Percentiles rank a stretch among this genome's conserved stretches.
These are phyloP conservation scores for Penicillium longicatenatum DNA, from an alignment of 495 filamentous ascomycete genomes.

Conservation along the genomic window DNA sequence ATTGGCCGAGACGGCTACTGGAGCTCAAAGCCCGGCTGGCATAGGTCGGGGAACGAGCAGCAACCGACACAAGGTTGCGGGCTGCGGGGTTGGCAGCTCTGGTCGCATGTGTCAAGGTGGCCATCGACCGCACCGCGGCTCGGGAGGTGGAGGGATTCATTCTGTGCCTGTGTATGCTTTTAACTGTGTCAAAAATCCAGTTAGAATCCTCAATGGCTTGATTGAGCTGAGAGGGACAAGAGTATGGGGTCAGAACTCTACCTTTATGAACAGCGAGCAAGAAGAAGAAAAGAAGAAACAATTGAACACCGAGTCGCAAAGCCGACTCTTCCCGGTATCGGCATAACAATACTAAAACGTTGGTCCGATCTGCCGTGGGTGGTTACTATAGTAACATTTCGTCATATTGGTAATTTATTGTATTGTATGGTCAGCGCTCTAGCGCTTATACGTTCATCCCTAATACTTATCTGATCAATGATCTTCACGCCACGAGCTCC, in stretches of 20 bases:
- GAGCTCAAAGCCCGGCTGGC: conserved; percentile 38
- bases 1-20: conserved; percentile 39
- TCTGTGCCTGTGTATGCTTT: conserved; percentile 6
- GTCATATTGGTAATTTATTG: conserved; percentile 12
- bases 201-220: conserved; percentile 17
- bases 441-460: conserved; percentile 17
- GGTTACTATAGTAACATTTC: conserved; percentile 8
- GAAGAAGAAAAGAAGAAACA: conserved; percentile 22
- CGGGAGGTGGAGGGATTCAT: conserved; percentile 39
- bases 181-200: conserved; percentile 14
- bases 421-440: conserved; percentile 28
- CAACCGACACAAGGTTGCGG: conserved; percentile 32
- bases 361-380: conserved; percentile 1
- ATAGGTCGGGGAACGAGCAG: conserved; percentile 33
- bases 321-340: conserved; percentile 49
- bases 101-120: conserved; percentile 42
- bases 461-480: conserved; percentile 5
- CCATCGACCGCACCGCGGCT: conserved; percentile 50
- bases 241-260: conserved; percentile 12
- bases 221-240: conserved; percentile 9
- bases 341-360: conserved; percentile 21
- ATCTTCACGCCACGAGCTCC: conserved; percentile 18
- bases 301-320: conserved; percentile 16
- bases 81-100: conserved; percentile 43
- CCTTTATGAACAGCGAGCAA: conserved; percentile 14